Base-by-base conservation (phyloP, 768 basidiomycete genomes). In the Steccherinum ochraceum region DNA sequence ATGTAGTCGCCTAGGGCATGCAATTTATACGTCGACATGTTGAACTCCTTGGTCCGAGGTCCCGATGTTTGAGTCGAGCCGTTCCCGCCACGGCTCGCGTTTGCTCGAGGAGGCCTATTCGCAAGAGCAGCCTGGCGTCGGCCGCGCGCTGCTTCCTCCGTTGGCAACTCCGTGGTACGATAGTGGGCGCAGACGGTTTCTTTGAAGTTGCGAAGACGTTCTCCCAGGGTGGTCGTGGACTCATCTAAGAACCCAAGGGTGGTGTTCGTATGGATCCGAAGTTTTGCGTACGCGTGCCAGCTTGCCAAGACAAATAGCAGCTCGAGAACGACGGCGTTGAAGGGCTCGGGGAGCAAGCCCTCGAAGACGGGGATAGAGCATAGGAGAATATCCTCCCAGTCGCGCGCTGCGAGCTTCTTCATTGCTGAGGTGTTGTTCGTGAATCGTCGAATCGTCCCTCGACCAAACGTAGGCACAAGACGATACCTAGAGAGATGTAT, bases 241-340 rank as follows among this genome's bases (percentile, higher is more conserved):
- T 5, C 5, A 7, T 64, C 55, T 2, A 72, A 55, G 21, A 58
- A 18, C 0, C 26, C 19, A 0, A 76, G 52, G 3, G 71, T 67
- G 1, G 54, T 24, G 11, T 70, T 63, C 0, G 69, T 71, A 47
- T 75, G 74, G 48, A 73, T 44, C 5, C 66, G 64, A 1, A 75
- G 60, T 51, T 76, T 76, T 1, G 69, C 71, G 10, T 66, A 57
- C 0, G 61, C 64, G 55, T 74, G 74, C 72, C 71, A 73, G 13
- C 61, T 55, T 0, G 61, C 65, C 2, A 68, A 50, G 12, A 51
- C 44, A 53, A 67, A 76, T 0, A 76, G 56, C 0, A 74, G 53
- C 23, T 69, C 62, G 18, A 64, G 54, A 3, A 75, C 51, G 1
- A 54, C 44, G 13, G 64, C 47, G 19, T 43, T 11, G 19, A 62